A percentile compares a stretch with the other conserved stretches of the same genome.
phyloP scores from a whole-genome alignment of 495 filamentous ascomycete species.

The Aspergillus cavernicola region DNA sequence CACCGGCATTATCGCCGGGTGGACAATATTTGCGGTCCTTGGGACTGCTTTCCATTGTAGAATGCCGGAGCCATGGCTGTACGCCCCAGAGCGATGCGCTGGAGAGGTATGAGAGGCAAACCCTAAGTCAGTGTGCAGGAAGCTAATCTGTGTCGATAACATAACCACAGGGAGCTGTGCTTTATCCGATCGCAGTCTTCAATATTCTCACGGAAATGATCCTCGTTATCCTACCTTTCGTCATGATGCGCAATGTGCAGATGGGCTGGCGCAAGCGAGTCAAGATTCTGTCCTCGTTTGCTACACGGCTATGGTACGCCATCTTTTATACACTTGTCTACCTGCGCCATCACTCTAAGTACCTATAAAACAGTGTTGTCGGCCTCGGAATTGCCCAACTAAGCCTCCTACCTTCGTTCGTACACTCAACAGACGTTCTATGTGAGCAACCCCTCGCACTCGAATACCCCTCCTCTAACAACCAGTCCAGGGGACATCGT shows the following conservation, averaged over 20 bases:
- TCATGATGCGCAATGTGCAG: constrained; percentile 28
- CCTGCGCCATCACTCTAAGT: no score
- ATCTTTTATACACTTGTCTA: no score
- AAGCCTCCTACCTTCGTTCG: constrained; percentile 19
- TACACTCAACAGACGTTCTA: constrained; percentile 19
- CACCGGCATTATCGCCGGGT: constrained; percentile 11
- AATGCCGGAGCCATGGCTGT: constrained; percentile 23
- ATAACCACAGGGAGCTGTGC: constrained; percentile 8
- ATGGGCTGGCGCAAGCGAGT: constrained; percentile 19
- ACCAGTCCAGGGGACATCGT: constrained; percentile 18
- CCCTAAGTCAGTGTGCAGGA: not conserved
- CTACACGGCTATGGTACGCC: constrained; percentile 17
- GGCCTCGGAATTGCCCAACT: constrained; percentile 22
- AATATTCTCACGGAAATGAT: constrained; percentile 25
- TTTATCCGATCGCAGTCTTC: constrained; percentile 22
- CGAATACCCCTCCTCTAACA: not conserved
- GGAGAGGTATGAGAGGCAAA: constrained; percentile 12
- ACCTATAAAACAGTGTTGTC: constrained; percentile 16
- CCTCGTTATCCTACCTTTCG: constrained; percentile 18
- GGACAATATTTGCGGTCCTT: constrained; percentile 22
- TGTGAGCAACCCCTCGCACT: constrained; percentile 14
- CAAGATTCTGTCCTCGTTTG: constrained; percentile 25
- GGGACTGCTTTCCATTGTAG: constrained; percentile 26
- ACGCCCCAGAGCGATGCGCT: constrained; percentile 23
- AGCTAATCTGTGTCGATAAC: not conserved